Evolutionary conservation across 306 rosid species (phyloP).

Genomic region (Myrica gale): DNA sequence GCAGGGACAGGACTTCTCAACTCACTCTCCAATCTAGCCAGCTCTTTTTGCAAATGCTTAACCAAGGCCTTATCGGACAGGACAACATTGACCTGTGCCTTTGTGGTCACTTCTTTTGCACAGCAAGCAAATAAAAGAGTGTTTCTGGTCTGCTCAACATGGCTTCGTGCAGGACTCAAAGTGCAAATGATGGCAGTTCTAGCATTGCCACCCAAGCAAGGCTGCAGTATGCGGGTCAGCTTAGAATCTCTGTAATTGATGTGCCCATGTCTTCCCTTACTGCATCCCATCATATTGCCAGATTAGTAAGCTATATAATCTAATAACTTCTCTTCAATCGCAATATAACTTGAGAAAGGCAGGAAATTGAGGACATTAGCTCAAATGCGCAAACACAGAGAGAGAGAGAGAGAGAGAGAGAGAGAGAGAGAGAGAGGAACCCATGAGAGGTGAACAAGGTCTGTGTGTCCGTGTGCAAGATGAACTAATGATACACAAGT

Average conservation of each 20-base stretch:
- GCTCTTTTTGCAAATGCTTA: conserved; percentile 91
- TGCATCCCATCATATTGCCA: conserved; percentile 45
- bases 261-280: conserved; percentile 91
- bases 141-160: conserved; percentile 97
- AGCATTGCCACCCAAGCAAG: conserved; percentile 96
- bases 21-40: conserved; percentile 95
- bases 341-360: not conserved
- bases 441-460: not conserved
- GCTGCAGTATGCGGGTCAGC: conserved; percentile 95
- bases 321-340: not conserved
- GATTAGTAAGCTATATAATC: conserved; percentile 6
- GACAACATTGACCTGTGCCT: conserved; percentile 97
- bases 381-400: not conserved
- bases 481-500: not conserved
- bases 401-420: conserved; percentile 6
- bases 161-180: conserved; percentile 93
- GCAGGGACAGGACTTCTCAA: conserved; percentile 67
- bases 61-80: conserved; percentile 98
- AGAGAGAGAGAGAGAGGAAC: conserved; percentile 1
- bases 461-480: not conserved
- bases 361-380: not conserved
- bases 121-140: conserved; percentile 97
- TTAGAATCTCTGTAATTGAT: conserved; percentile 95
- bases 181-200: conserved; percentile 98
- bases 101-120: conserved; percentile 95